Conservation (phyloP, 1,284 basidiomycete genomes). For the Tetrapyrgos nigripes region DNA sequence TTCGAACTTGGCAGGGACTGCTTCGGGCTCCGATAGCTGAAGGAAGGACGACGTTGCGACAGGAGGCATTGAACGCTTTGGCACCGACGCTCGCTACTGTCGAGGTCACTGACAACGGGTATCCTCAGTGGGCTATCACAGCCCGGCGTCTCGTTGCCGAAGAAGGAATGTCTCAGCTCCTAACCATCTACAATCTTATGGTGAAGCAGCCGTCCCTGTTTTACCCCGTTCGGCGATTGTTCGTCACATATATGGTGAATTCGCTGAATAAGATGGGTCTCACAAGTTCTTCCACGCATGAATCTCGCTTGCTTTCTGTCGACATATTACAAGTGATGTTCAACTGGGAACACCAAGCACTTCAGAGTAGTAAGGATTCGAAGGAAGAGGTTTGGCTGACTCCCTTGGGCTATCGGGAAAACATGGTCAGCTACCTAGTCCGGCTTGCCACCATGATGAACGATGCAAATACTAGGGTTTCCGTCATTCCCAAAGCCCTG, state of each 20-base stretch:
- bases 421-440: slow-evolving; percentile 93
- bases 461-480: slow-evolving; percentile 69
- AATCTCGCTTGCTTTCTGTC: slow-evolving; percentile 83
- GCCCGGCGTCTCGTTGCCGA: slow-evolving; percentile 90
- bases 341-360: slow-evolving; percentile 82
- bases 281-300: slow-evolving; percentile 74
- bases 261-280: slow-evolving; percentile 90
- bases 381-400: slow-evolving; percentile 64
- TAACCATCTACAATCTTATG: slow-evolving; percentile 92
- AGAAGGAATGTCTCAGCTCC: slow-evolving; percentile 88
- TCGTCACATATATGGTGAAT: slow-evolving; percentile 96
- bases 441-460: slow-evolving; percentile 82
- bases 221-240: slow-evolving; percentile 92
- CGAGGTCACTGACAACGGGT: slow-evolving; percentile 61
- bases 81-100: slow-evolving; percentile 82
- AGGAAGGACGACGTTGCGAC: slow-evolving; percentile 83
- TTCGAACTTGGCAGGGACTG: slow-evolving; percentile 95
- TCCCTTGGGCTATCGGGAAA: slow-evolving; percentile 84
- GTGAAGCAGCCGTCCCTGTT: slow-evolving; percentile 93
- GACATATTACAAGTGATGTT: slow-evolving; percentile 90
- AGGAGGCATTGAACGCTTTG: slow-evolving; percentile 89
- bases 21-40: slow-evolving; percentile 84
- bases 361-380: slow-evolving; percentile 32
- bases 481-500: slow-evolving; percentile 81
- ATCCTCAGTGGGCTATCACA: slow-evolving; percentile 89